Conservation (phyloP, 2,329 filamentous ascomycete genomes). For the Botrytis squamosa region DNA sequence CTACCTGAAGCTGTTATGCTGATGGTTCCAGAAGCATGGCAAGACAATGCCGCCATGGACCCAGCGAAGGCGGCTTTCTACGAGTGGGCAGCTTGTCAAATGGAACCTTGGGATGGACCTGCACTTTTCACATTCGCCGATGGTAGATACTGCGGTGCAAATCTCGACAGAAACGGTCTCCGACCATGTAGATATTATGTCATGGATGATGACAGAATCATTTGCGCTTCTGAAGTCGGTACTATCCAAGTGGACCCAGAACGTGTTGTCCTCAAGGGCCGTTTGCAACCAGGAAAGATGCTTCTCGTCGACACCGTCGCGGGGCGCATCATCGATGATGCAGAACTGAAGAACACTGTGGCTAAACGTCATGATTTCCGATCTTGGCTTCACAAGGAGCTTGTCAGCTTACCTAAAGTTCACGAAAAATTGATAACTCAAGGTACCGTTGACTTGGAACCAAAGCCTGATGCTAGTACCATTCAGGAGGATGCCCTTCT, state of each 20-base stretch:
- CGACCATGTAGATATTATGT: constrained; percentile 96
- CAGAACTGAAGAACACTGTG: constrained; percentile 86
- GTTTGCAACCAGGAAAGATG: constrained; percentile 93
- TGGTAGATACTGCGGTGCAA: constrained; percentile 94
- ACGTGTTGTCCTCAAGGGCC: constrained; percentile 85
- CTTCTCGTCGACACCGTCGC: constrained; percentile 87
- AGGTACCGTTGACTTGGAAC: constrained; percentile 61
- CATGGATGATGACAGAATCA: constrained; percentile 93
- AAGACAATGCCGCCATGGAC: constrained; percentile 89
- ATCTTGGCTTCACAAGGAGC: constrained; percentile 80
- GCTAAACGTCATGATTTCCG: constrained; percentile 85
- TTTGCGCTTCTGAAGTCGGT: constrained; percentile 95
- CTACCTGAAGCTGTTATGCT: constrained; percentile 96
- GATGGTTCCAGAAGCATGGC: constrained; percentile 98
- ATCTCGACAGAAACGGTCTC: constrained; percentile 92
- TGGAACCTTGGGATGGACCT: constrained; percentile 98
- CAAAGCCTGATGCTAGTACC: constrained; percentile 64
- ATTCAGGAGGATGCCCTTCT: constrained; percentile 84
- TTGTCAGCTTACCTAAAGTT: constrained; percentile 77
- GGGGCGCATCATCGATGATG: constrained; percentile 91
- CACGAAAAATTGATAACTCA: constrained; percentile 59
- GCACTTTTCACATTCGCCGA: constrained; percentile 97
- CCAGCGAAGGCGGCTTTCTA: constrained; percentile 96
- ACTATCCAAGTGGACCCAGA: constrained; percentile 91
- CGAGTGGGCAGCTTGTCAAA: constrained; percentile 97